Base-by-base conservation (phyloP, 2,329 filamentous ascomycete species). In the Alternaria alternata region DNA sequence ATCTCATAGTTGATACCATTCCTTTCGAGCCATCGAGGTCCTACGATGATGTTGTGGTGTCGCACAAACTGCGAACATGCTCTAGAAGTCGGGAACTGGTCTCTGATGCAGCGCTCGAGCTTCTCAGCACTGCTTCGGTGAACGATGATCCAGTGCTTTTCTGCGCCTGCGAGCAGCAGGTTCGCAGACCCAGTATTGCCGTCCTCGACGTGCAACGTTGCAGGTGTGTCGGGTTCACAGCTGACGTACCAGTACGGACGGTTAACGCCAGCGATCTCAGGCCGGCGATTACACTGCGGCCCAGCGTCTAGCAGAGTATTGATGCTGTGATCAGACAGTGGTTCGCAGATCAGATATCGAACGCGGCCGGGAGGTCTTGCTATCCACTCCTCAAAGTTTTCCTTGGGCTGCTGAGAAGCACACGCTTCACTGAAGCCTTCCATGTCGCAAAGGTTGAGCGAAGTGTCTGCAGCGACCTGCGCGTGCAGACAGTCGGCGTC, bases 81-180 rank as follows among this genome's bases (percentile, higher is more conserved):
- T 57, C 38, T 56, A 7, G 11, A 51, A 28, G 3, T n/a, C 26
- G 11, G 32, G 38, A 53, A 59, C 41, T 54, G 16, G 34, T 52
- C 18, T 53, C 38, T 44, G 6, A 63, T 54, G 18, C 41, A 42
- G 26, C 20, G 20, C 51, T 61, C 22, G 16, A 63, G 61, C 36
- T 47, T 51, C 12, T 43, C 12, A 26, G 51, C 51, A 24, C 61
- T 53, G n/a, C 52, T 44, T n/a, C 30, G 28, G n/a, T 43, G 44
- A 49, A 66, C 41, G 16, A 66, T 49, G 16, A 64, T 53, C 61
- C 42, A 65, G 39, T 59, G 30, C 48, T 64, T 66, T 38, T 57
- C 54, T 11, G 48, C 52, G 14, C 61, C 61, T 41, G 38, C 57
- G 7, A 63, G 38, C 5, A 66, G 38, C 28, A 64, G 12, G 52